Evolutionary conservation across 495 filamentous ascomycete species (phyloP), one percentile per base, ranked within the genome.

Genomic region (Penicillium tannophilum): DNA sequence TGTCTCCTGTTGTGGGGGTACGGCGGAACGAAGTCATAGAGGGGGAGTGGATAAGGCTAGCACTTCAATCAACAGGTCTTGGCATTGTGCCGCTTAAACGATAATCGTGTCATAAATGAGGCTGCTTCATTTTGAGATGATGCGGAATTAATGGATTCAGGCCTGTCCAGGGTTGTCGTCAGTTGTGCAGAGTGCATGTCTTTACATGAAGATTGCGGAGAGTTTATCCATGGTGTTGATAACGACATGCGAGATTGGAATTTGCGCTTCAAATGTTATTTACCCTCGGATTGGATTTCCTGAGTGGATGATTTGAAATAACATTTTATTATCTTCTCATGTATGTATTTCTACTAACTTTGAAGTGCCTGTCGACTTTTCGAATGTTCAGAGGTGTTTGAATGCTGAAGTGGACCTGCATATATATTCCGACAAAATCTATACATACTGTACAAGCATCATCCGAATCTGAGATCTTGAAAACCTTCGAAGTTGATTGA

Each of bases 41-140:
- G 17, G 66, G 47, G 53, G 16, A 8, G 42, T 28, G 28, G 16
- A 16, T 31, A 33, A 14, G 36, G 26, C 14, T 46, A 10, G n/a
- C 5, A 4, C 8, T 17, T 44, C 5, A 24, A 31, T 49, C 26
- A 31, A 28, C 26, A 30, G 24, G 46, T 49, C 46, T 49, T 49
- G 46, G 24, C 46, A 49, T 49, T 28, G 12, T 8, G 26, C 26
- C 26, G 24, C 46, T 17, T 30, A n/a, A 6, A 10, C 6, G 10
- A 4, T 2, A 17, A 28, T 30, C 7, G 4, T 2, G 24, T n/a
- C 14, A 24, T 31, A 19, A 49, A 7, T 28, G 45, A 12, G 14
- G 46, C 43, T 23, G 20, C 20, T 23, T 23, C 4, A 10, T 23
- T 8, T 49, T 16, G 6, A 11, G 23, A 49, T 30, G 23, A 12